Percentiles rank a stretch among this genome's conserved stretches.
These are phyloP conservation scores for Phyllostachys edulis DNA, from an alignment of 176 grass and related monocot species.

Conservation along the genomic window DNA sequence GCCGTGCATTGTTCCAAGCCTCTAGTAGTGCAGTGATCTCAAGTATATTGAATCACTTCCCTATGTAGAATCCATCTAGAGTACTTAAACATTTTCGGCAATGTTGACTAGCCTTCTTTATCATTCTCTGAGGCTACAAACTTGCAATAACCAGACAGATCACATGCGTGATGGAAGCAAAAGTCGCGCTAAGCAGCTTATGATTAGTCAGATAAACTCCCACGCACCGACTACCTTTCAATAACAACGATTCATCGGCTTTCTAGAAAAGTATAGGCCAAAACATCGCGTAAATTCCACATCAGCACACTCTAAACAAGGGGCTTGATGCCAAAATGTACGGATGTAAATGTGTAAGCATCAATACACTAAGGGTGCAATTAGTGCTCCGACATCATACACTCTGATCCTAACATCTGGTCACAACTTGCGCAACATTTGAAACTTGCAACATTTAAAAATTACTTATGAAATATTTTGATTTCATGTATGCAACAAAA, in stretches of 20 bases:
- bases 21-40: not conserved
- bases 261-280: constrained; percentile 21
- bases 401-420: too few relatives aligned
- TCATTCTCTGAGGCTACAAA: not conserved
- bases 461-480: too few relatives aligned
- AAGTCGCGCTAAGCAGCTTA: constrained; percentile 9
- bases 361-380: not conserved
- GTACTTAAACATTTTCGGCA: not conserved
- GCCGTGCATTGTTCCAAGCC: constrained; percentile 6
- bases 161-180: not conserved
- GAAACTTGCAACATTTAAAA: too few relatives aligned
- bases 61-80: not conserved
- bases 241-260: not conserved
- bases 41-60: not conserved
- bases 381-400: too few relatives aligned
- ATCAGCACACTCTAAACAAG: not conserved
- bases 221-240: constrained; percentile 14
- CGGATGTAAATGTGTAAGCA: constrained; percentile 11
- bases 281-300: constrained; percentile 23
- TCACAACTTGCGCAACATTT: too few relatives aligned
- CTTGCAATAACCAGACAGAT: not conserved
- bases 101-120: not conserved
- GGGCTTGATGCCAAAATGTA: not conserved
- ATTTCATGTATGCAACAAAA: too few relatives aligned
- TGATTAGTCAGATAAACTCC: constrained; percentile 1